Evolutionary conservation across 306 rosid genomes (phyloP), one percentile per base, ranked within the genome.

Genomic region (Herpetospermum pedunculosum): DNA sequence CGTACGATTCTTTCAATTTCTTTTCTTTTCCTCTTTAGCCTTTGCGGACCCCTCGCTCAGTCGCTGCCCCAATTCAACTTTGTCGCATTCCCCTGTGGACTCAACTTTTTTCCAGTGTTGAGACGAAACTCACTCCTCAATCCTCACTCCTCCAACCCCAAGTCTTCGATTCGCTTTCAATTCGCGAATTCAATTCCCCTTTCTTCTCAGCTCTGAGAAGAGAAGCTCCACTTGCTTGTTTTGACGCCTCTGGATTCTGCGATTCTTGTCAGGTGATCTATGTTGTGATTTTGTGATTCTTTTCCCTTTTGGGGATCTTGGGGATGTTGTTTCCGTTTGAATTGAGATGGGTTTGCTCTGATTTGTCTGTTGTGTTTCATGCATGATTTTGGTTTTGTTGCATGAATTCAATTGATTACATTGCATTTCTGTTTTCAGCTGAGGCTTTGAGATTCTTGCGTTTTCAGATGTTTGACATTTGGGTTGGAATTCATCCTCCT

Each of bases 371-470:
- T 0, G 18, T 29, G 29, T 70, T 46, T 70, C 73, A 69, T 70
- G 74, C 74, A 70, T 70, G 57, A 28, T 29, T 28, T 41, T 12
- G 41, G 2, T 28, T 74, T 13, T 41, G 28, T 74, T 55, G 16
- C 23, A 18, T 58, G 70, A 55, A 5, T 21, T 16, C 2, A 60
- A 29, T 15, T 37, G 30, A 29, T 15, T 37, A 32, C 63, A 40
- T 21, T 69, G 71, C 58, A 58, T 74, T 74, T 43, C 70, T 59
- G 12, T n/a, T 74, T 74, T 43, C 15, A 58, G 58, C 70, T 58
- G 26, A 19, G 71, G 30, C 9, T 23, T 41, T 40, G 58, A 41
- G 77, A 44, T 44, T 69, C 19, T 21, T 67, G 72, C n/a, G 12
- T 67, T 40, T 21, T 23, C 34, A 5, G 34, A 21, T 69, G 73